Base-by-base conservation (phyloP, 371 early-diverging fungal species). In the Apophysomyces elegans region DNA sequence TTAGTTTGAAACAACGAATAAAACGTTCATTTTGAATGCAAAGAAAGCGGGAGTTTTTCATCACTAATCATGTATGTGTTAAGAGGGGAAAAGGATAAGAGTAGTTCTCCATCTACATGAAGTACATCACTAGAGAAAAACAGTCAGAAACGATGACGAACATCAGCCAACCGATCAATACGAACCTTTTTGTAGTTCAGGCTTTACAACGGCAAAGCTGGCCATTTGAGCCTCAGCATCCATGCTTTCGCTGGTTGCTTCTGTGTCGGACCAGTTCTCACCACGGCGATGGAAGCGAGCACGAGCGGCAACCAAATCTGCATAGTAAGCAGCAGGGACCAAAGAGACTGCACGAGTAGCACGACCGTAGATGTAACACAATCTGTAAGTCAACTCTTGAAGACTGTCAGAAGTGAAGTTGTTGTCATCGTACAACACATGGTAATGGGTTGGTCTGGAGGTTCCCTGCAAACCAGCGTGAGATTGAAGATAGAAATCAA, bases 401-500 rank as follows among this genome's bases (percentile, higher is more conserved):
- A 98, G 74, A 57, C 75, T 62, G 67, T 96, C 93, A 7, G 92
- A 64, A 13, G 86, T 82, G 62, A 96, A 94, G 5, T 85, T 74
- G 79, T 93, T 92, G 38, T 98, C 97, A 74, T 99, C 95, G 43
- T 84, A 75, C 56, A 94, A 70, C 6, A 96, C 95, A 61, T 88
- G 87, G 86, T 97, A 98, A 70, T 94, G 91, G 4, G 95, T 91
- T 1, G 96, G 95, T 39, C 93, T 86, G 37, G 96, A 94, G 0
- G 97, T 96, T 61, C 99, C 99, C 76, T 97, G 90, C 18, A 88
- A 77, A 63, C 97, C 96, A 11, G 92, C 90, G 70, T 98, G 98
- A 8, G 93, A 90, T 72, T 92, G 91, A 16, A 98, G 83, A 73
- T 67, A 80, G 71, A 99, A 99, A 66, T 99, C 98, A 68, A 90